Evolutionary conservation across 2,329 filamentous ascomycete genomes (phyloP), one percentile per base, ranked within the genome.

Genomic region (Arachnomyces sp.): DNA sequence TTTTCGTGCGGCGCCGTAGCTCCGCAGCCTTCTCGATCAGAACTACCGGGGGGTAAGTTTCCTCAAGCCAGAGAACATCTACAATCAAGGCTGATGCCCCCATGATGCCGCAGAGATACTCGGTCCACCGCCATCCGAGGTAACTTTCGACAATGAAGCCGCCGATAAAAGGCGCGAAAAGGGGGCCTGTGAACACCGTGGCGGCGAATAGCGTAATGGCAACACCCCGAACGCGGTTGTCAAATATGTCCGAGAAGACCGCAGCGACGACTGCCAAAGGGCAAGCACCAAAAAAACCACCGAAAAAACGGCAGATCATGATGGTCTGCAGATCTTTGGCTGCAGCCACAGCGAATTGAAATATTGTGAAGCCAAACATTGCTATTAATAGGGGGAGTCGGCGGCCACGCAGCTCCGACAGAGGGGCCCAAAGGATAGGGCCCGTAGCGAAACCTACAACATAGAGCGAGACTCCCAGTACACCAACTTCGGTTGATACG

Each of bases 11-110:
- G 28, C 74, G 65, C 25, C 74, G 62, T 2, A 78, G 54, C 44
- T 76, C 72, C 3, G 66, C 56, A 3, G 74, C 74, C 50, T 79
- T 79, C 12, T 62, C 56, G 29, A 79, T 69, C 2, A 79, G 63
- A 11, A 79, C 71, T 1, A 77, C 65, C 0, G 76, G 76, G 1
- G 74, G 70, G 45, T 79, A 79, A 0, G 73, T 73, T 51, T 79
- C 76, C 37, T 73, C 57, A 17, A 77, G 61, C 55, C 78, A 75
- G 29, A 77, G 48, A 0, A 75, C 31, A 32, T 72, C 64, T 7
- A 76, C 51, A 0, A 59, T 51, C 9, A 74, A 66, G 2, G 69
- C 65, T 3, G 54, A 46, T 43, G 71, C 74, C n/a, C 73, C 74
- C 71, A 79, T 74, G 48, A 79, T 68, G 0, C 66, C 67, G 3